Base-by-base conservation (phyloP, 805 yeast genomes). In the Candida arabinofermentans region DNA sequence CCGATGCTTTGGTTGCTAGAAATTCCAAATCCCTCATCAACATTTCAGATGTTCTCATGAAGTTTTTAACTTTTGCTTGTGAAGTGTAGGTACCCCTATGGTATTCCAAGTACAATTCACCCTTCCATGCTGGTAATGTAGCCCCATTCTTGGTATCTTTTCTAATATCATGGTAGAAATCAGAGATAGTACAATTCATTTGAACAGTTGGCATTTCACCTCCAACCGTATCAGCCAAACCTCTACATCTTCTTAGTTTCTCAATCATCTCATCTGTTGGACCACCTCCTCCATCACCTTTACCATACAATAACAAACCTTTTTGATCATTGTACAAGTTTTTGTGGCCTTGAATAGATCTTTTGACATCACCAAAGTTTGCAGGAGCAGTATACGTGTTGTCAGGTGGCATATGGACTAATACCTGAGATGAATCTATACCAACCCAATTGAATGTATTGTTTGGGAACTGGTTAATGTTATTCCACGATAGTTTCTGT, bases 281-380 rank as follows among this genome's bases (percentile, higher is more conserved):
- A 7, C 99, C 99, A 49, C 99, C 99, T 47, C 99, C 99, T 54
- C 99, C 99, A 61, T 91, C 99, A 55, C 99, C 99, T 54, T 85
- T 82, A 30, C 99, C 99, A 54, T 77, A 93, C 33, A 89, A 69
- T 57, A 93, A 67, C 53, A 91, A 69, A 0, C 96, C 91, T 8
- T 86, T 79, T 45, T 86, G 91, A 41, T 82, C 89, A 47, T 81
- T 78, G 43, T 88, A 81, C 50, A 86, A 67, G 55, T 90, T 87
- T 66, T 90, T 86, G 66, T 93, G 95, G 57, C 88, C 91, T 21
- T 70, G 66, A 41, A 81, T 74, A 2, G 95, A 83, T 53, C 96
- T 74, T 43, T 78, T 74, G 24, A 90, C 95, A 65, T 93, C 98
- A 24, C 96, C 96, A 64, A 88, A 88, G 58, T 91, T 81, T 2